phyloP scores from a whole-genome alignment of 2,329 filamentous ascomycete genomes.

The Diaporthe sp. region DNA sequence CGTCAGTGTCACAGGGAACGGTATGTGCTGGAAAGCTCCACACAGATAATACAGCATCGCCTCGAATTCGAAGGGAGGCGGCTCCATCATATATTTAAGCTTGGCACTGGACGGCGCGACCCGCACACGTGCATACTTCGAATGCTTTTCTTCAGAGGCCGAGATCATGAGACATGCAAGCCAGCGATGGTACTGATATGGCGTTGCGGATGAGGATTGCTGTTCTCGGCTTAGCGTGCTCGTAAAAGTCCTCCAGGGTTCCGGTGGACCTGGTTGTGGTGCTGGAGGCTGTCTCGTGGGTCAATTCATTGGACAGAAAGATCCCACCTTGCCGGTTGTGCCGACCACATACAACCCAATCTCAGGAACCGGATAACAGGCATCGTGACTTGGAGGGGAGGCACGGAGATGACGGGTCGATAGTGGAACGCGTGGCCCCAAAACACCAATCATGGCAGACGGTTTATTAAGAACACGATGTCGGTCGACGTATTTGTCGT shows the following conservation, averaged over 20 bases:
- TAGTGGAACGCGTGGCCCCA: not conserved
- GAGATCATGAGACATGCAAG: not conserved
- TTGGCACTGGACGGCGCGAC: slow-evolving; percentile 14
- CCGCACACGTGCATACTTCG: not conserved
- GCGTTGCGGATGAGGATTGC: not conserved
- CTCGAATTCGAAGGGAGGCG: not conserved
- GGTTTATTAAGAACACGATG: too few species aligned
- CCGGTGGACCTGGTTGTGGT: not conserved
- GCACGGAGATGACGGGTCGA: not conserved
- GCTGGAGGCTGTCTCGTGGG: slow-evolving; percentile 13
- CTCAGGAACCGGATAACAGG: not conserved
- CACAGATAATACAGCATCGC: not conserved
- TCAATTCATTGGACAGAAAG: slow-evolving; percentile 24
- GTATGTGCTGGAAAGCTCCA: too few species aligned
- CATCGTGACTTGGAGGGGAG: not conserved
- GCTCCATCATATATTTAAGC: not conserved
- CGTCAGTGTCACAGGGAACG: not conserved
- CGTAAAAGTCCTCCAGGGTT: slow-evolving; percentile 18
- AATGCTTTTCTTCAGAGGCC: not conserved
- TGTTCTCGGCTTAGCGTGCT: slow-evolving; percentile 12
- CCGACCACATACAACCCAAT: slow-evolving; percentile 19
- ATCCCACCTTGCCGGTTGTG: slow-evolving; percentile 5
- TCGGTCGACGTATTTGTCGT: not conserved
- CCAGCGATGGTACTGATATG: not conserved
- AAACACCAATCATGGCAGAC: not conserved